These are phyloP conservation scores for Mucor saturninus DNA, from an alignment of 371 early-diverging fungal species.

Conservation along the genomic window DNA sequence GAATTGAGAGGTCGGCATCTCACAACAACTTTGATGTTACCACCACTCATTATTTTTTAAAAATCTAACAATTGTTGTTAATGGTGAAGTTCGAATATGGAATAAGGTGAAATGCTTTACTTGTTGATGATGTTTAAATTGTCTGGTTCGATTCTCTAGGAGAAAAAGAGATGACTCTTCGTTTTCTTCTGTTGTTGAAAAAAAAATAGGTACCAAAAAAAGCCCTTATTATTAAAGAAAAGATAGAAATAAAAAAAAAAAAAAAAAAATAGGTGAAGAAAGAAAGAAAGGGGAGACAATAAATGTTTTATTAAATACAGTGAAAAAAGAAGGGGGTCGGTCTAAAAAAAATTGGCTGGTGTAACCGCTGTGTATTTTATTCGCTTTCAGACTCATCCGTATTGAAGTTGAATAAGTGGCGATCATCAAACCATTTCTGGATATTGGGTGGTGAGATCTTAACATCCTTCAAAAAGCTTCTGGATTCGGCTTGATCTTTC, in stretches of 20 bases:
- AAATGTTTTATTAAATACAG: constrained; percentile 2
- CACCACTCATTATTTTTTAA: constrained; percentile 34
- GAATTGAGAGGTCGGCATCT: constrained; percentile 78
- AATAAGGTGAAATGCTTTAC: no score
- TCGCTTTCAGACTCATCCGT: constrained; percentile 16
- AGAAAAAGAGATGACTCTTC: background rate
- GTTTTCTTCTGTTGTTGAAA: no score
- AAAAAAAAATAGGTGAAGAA: background rate
- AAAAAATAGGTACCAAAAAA: no score
- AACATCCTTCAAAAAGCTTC: constrained; percentile 5
- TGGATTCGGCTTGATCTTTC: constrained; percentile 18
- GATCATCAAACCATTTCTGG: constrained; percentile 28
- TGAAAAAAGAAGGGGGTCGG: constrained; percentile 2
- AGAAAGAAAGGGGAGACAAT: background rate
- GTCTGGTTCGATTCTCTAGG: background rate
- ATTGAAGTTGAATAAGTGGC: constrained; percentile 20
- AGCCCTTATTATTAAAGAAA: no score
- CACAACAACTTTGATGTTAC: constrained; percentile 81
- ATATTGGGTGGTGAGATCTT: constrained; percentile 4
- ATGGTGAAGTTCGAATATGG: no score
- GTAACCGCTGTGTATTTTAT: background rate
- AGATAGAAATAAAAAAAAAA: constrained; percentile 7
- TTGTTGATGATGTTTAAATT: background rate
- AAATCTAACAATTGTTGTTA: no score
- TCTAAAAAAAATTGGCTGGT: constrained; percentile 1